Percentiles rank a stretch among this genome's conserved stretches.
Conservation (phyloP, 148 eudicot genomes). For the Euryodendron excelsum region DNA sequence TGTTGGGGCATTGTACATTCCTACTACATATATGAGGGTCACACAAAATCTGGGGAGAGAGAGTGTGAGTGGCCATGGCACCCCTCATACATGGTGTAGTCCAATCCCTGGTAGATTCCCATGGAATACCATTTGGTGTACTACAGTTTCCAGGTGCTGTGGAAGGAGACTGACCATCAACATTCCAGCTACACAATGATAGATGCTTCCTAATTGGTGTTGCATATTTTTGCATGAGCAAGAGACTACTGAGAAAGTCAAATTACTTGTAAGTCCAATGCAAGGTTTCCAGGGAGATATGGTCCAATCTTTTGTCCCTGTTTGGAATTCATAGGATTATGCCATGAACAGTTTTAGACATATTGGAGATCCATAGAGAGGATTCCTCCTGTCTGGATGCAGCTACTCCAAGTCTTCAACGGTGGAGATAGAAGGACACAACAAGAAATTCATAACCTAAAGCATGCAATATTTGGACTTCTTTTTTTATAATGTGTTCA, state of each 20-base stretch:
- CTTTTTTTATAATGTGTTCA: slow-evolving; percentile 1
- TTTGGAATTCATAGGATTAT: background rate
- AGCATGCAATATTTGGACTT: background rate
- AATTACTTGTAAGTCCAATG: background rate
- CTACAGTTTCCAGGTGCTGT: background rate
- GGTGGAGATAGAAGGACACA: background rate
- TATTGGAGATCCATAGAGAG: background rate
- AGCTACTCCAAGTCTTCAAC: background rate
- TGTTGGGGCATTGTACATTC: too few relatives aligned
- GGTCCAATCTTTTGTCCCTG: background rate
- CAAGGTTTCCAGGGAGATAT: background rate
- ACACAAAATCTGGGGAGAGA: too few relatives aligned
- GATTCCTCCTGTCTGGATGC: background rate
- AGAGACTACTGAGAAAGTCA: background rate
- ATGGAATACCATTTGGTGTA: background rate
- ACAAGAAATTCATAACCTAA: background rate
- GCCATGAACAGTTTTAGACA: background rate
- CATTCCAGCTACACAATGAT: background rate
- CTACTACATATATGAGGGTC: too few relatives aligned
- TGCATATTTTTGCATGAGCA: background rate
- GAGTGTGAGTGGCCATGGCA: too few relatives aligned
- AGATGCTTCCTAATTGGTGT: background rate
- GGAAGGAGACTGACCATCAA: background rate
- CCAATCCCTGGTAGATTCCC: background rate
- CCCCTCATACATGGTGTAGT: too few relatives aligned